phyloP scores from a whole-genome alignment of 371 early-diverging fungal species.

The Mortierella sp. region DNA sequence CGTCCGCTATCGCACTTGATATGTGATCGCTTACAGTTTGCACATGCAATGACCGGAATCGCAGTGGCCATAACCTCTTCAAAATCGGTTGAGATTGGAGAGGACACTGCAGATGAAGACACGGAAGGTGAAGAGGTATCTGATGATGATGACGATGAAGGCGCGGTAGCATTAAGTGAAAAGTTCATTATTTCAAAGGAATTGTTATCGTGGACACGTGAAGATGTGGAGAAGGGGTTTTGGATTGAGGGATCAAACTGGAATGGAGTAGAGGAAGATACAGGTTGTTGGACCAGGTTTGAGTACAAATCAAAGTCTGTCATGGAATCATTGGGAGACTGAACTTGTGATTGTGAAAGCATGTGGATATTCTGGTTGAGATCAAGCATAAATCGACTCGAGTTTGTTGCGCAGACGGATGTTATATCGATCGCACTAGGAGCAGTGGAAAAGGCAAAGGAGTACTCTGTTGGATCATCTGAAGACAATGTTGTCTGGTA shows the following conservation, averaged over 20 bases:
- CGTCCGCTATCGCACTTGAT: constrained; percentile 55
- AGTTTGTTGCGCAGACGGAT: neutral
- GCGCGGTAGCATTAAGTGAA: neutral
- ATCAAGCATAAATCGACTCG: constrained; percentile 1
- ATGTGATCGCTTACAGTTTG: constrained; percentile 51
- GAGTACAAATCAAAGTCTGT: neutral
- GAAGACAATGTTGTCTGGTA: constrained; percentile 16
- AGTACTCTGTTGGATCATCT: neutral
- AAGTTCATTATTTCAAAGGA: neutral
- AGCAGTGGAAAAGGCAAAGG: constrained; percentile 12
- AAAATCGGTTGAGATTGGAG: constrained; percentile 28
- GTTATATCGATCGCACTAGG: constrained; percentile 2
- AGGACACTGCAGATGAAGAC: constrained; percentile 21
- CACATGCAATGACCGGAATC: constrained; percentile 43
- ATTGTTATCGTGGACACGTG: neutral
- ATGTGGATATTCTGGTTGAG: constrained; percentile 3
- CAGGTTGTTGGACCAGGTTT: neutral
- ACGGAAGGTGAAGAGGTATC: constrained; percentile 27
- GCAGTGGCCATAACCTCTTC: constrained; percentile 21
- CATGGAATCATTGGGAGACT: neutral
- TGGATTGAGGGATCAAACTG: constrained; percentile 9
- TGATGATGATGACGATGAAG: constrained; percentile 19
- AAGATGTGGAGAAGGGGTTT: neutral
- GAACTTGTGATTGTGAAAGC: neutral
- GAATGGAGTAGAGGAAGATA: constrained; percentile 8